Conservation (phyloP, 805 yeast genomes). For the Yamadazyma scolyti region DNA sequence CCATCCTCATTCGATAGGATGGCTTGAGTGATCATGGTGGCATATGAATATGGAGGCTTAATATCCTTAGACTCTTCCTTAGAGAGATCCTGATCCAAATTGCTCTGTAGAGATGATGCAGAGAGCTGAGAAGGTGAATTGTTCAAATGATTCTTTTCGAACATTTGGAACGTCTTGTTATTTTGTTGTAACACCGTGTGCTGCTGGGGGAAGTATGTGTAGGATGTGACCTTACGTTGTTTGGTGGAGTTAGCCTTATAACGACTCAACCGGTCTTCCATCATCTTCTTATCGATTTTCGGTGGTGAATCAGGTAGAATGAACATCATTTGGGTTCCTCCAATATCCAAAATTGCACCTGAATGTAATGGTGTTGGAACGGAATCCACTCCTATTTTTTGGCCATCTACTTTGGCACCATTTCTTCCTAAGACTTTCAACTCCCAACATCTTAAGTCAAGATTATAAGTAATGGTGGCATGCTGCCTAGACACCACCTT, state of each 20-base stretch:
- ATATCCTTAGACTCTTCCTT: constrained; percentile 87
- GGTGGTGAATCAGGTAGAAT: constrained; percentile 91
- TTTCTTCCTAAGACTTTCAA: constrained; percentile 80
- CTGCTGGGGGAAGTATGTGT: constrained; percentile 16
- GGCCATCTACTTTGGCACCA: constrained; percentile 87
- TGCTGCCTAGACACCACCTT: constrained; percentile 94
- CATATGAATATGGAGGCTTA: constrained; percentile 96
- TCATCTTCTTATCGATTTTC: constrained; percentile 48
- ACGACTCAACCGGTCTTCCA: constrained; percentile 32
- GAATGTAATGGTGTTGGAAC: constrained; percentile 60
- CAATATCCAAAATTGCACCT: constrained; percentile 91
- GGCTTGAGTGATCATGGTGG: constrained; percentile 98
- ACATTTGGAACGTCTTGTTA: constrained; percentile 51
- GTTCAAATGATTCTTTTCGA: constrained; percentile 38
- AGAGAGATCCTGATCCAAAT: constrained; percentile 64
- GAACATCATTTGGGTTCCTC: constrained; percentile 99
- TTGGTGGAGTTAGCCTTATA: constrained; percentile 22
- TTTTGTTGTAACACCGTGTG: constrained; percentile 17
- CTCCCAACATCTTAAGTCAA: constrained; percentile 79
- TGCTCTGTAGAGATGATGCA: constrained; percentile 43
- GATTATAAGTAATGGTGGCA: constrained; percentile 77
- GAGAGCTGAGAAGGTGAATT: constrained; percentile 36
- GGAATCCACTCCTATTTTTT: constrained; percentile 48
- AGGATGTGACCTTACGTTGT: constrained; percentile 14
- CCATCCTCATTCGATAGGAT: constrained; percentile 86